Evolutionary conservation across 768 basidiomycete species (phyloP), one percentile per base, ranked within the genome.

Genomic region (Goffeauzyma gilvescens): DNA sequence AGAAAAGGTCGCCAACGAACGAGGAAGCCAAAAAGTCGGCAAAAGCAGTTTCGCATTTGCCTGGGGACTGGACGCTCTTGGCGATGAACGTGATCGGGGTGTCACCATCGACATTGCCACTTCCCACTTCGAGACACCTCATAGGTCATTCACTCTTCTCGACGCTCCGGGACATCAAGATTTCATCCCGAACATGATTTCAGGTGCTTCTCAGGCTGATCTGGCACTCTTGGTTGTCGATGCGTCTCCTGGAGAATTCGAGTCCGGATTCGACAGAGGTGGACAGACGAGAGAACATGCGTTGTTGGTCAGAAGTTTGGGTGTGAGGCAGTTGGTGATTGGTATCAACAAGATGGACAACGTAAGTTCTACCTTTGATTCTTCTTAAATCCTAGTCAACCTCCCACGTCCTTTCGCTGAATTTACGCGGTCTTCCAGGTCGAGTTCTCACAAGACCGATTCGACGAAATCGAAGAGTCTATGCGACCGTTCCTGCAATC

Each of bases 141-240:
- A 78, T 50, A 72, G 81, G 38, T 72, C 76, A 49, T 76, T 96
- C 51, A 93, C 86, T 1, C 74, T 98, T n/a, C 73, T 98, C 23
- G 93, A 98, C 55, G 90, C 90, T 0, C 93, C 93, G 0, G 93
- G 93, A 0, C 93, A 98, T 64, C 80, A 78, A 51, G 93, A 98
- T 57, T 96, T 96, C 54, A 81, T 98, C 49, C 93, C 93, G 1
- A 96, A 96, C 59, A 96, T 96, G 90, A 98, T 98, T 40, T 95
- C 89, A 0, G 93, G 93, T 1, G 90, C 93, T 6, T 78, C 89
- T 2, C 93, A 95, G 63, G 93, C 90, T 0, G 93, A 96, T 52
- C 84, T 84, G 35, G 86, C 93, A 0, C 65, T 96, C 6, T 75
- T 96, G 17, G 89, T 96, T 3, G 77, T 98, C 21, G 93, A 93